Base-by-base conservation (phyloP, 352 stramenopile species). In the Ophiocytium majus region DNA sequence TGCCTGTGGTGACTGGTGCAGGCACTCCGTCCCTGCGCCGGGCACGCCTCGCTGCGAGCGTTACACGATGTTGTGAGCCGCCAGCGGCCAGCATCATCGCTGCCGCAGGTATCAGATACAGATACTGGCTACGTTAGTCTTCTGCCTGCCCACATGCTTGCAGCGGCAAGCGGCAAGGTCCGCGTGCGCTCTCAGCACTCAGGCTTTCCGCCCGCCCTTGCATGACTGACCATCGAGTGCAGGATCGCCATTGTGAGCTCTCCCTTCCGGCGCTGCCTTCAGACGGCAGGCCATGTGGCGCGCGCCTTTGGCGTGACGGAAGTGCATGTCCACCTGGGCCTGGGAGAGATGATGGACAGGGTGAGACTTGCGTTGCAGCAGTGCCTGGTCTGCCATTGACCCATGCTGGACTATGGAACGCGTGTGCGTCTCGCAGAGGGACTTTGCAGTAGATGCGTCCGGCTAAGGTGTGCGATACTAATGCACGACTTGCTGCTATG, bases 311-410 rank as follows among this genome's bases (percentile, higher is more conserved):
- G 79, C 37, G 36, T 84, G 10, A 50, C 50, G 43, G 63, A 75
- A 28, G 85, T 89, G 31, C 85, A 79, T 28, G 85, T 89, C 10
- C 57, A 84, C 74, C 36, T 85, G 35, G 75, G 79, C 74, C 32
- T 89, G 23, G 85, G 85, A 32, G 85, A 89, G 71, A 66, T 80
- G 17, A 89, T 89, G 85, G 82, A 86, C 43, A 86, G 79, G 78
- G 85, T 87, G 36, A 81, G 85, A 14, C 5, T 14, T 57, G 43
- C 43, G 43, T 57, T 57, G 14, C 43, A 57, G 43, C 14, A 57
- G 43, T 57, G 14, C 43, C 43, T 57, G 43, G 43, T 57, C 43
- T n/a, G n/a, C 5, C 43, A 57, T 14, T 14, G 14, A 57, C 43
- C 5, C 43, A 5, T 14, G 43, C 43, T 57, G 43, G 14, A 57